Evolutionary conservation across 2,329 filamentous ascomycete genomes (phyloP).

Genomic region (Aureobasidium sp.): DNA sequence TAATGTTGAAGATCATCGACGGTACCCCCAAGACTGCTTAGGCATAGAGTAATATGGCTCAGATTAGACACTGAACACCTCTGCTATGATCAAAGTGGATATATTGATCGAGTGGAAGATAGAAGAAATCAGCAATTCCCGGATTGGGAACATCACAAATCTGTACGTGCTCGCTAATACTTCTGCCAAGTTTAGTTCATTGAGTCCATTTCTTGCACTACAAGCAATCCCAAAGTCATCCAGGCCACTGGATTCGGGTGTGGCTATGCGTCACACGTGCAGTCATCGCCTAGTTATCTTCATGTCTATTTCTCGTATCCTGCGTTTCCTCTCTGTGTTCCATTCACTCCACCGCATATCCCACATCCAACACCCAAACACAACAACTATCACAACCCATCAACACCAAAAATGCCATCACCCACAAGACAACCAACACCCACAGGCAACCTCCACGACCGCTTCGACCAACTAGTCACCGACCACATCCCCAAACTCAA

Average conservation of each 20-base stretch:
- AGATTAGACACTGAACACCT: neutral
- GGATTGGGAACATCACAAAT: neutral
- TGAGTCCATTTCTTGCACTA: neutral
- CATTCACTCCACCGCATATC: neutral
- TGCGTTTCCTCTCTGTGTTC: neutral
- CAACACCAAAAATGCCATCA: too few relatives aligned
- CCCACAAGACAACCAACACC: too few relatives aligned
- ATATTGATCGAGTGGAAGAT: neutral
- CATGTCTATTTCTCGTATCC: neutral
- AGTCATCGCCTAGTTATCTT: neutral
- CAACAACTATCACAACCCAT: too few relatives aligned
- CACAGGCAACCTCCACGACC: too few relatives aligned
- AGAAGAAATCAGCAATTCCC: neutral
- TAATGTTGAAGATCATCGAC: neutral
- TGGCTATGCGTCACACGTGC: neutral
- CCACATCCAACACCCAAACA: too few relatives aligned
- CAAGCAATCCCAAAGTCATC: neutral
- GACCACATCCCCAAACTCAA: too few relatives aligned
- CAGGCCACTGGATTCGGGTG: neutral
- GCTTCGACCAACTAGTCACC: too few relatives aligned
- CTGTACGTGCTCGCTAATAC: too few relatives aligned
- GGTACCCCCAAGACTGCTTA: neutral
- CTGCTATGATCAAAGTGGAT: neutral
- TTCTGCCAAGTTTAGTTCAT: neutral
- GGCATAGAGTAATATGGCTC: neutral